Evolutionary conservation across 768 basidiomycete species (phyloP), one percentile per base, ranked within the genome.

Genomic region (Rubroboletus satanas): DNA sequence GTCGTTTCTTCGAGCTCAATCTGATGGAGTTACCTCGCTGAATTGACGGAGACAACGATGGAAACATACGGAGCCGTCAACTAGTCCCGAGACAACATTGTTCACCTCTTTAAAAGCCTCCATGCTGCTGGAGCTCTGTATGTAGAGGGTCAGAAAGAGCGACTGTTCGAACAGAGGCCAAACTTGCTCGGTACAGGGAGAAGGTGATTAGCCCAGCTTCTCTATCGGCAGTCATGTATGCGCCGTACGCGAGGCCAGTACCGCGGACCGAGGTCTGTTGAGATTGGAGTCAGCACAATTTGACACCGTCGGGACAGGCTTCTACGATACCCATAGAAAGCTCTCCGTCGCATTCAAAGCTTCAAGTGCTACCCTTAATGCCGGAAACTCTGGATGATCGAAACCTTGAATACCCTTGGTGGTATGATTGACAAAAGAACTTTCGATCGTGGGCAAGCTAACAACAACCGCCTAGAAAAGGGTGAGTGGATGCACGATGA

Each of bases 191-290:
- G 66, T 93, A 95, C 3, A 95, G 75, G 14, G 81, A 79, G 71
- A 94, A 95, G 48, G 71, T 83, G 28, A 93, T 72, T 11, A 87
- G 71, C 2, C 93, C 93, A 23, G 86, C 79, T 72, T 97, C 94
- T 32, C 84, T 74, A 61, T 95, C 92, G 32, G 85, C 67, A 0
- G 78, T 77, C 32, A 88, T 77, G 62, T 84, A 83, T 28, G 92
- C 92, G n/a, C 93, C 92, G 60, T 97, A 98, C 5, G 97, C 97
- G 33, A 99, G 74, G 21, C 97, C 97, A 52, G 92, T 87, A 7
- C 97, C 97, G 39, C 97, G 87, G 56, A 99, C 93, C 57, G 87
- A 89, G 26, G 87, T 83, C 88, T 91, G 56, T 58, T 35, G 51
- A 53, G n/a, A 48, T 17, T n/a, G 41, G 2, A 52, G 35, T 50